Conservation (phyloP, 306 rosid genomes). For the Canavalia ensiformis region DNA sequence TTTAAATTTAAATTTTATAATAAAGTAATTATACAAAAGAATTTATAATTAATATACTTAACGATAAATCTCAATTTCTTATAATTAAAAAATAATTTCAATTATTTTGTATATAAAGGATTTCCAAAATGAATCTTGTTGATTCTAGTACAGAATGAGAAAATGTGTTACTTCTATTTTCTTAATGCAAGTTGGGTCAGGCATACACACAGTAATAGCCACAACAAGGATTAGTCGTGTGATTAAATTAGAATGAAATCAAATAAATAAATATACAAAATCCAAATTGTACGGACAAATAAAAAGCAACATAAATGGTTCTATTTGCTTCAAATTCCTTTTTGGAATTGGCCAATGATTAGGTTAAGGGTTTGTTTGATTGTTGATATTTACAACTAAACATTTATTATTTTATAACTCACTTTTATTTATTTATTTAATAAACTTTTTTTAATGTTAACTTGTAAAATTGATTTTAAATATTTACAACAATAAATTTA, state of each 20-base stretch:
- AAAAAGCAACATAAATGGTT: background rate
- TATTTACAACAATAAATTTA: no score
- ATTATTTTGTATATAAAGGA: no score
- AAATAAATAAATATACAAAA: background rate
- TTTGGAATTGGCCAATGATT: background rate
- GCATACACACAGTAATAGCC: background rate
- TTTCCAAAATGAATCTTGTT: background rate
- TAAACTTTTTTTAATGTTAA: no score
- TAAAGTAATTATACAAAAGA: no score
- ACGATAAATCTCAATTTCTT: no score
- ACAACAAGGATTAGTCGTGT: background rate
- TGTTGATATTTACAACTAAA: background rate
- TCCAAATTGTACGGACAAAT: background rate
- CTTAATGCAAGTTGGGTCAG: background rate
- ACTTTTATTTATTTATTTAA: no score
- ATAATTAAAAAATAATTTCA: no score
- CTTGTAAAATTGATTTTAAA: no score
- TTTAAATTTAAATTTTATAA: no score
- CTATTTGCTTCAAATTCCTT: background rate
- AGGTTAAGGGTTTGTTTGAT: background rate
- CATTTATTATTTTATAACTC: background rate
- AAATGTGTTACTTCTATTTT: background rate
- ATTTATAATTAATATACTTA: no score
- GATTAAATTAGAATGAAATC: background rate
- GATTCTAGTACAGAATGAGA: no score